Percentiles rank a stretch among this genome's conserved stretches.
These are phyloP conservation scores for Torulaspora indica DNA, from an alignment of 805 yeast species.

Conservation along the genomic window DNA sequence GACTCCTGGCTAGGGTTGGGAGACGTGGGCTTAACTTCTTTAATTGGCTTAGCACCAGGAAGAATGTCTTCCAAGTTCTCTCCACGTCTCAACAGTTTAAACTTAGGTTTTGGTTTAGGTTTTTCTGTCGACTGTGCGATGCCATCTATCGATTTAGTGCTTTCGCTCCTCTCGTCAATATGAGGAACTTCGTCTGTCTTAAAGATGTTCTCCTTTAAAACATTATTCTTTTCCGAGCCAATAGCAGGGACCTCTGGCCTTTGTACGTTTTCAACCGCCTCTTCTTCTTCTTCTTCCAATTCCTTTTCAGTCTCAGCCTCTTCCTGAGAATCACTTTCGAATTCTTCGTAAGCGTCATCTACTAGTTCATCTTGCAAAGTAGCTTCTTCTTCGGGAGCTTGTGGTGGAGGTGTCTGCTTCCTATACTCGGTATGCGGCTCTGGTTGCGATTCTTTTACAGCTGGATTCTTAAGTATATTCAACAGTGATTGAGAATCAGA, in stretches of 20 bases:
- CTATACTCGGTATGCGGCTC: neutral
- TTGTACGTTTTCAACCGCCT: constrained; percentile 16
- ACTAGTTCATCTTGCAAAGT: constrained; percentile 8
- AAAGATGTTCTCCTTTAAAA: constrained; percentile 17
- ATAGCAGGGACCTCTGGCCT: constrained; percentile 7
- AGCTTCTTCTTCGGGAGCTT: constrained; percentile 4
- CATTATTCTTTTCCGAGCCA: constrained; percentile 5
- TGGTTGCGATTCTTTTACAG: neutral
- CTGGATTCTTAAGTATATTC: constrained; percentile 17
- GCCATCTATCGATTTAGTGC: constrained; percentile 15
- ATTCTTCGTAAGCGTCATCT: constrained; percentile 4
- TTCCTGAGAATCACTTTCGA: constrained; percentile 5
- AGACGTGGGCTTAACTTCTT: neutral
- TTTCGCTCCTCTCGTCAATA: constrained; percentile 17
- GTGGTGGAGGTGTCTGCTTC: neutral
- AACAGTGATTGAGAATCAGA: constrained; percentile 20
- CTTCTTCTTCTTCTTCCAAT: constrained; percentile 16
- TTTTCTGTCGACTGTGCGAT: constrained; percentile 5
- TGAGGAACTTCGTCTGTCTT: constrained; percentile 24
- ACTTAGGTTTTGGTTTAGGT: constrained; percentile 29
- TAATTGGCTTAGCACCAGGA: constrained; percentile 2
- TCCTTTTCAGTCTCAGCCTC: constrained; percentile 3
- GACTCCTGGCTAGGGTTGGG: neutral
- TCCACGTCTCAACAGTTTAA: constrained; percentile 38
- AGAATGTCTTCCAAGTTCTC: constrained; percentile 29